phyloP scores from a whole-genome alignment of 345 rosid species.

The Populus alba region DNA sequence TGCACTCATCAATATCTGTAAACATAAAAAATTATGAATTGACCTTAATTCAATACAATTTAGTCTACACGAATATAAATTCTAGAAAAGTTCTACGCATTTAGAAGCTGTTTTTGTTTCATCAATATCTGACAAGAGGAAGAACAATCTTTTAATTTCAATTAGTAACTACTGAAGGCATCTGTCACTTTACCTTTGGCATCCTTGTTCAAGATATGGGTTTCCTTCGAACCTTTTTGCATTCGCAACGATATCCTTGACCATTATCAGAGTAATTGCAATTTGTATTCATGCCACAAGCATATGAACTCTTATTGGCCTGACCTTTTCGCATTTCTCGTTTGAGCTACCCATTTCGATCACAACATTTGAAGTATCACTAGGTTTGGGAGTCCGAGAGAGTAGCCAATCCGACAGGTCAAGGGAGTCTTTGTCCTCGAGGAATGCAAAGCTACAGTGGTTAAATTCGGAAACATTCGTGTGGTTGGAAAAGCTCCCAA shows the following conservation, averaged over 20 bases:
- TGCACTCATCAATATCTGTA: no score
- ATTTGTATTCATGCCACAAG: constrained; percentile 3
- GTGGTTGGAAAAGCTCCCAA: background rate
- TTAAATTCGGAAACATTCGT: background rate
- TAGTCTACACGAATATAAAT: no score
- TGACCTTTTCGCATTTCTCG: background rate
- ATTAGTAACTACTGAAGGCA: background rate
- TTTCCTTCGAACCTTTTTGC: constrained; percentile 19
- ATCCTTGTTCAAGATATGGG: constrained; percentile 10
- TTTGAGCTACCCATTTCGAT: constrained; percentile 14
- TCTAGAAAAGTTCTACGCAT: no score
- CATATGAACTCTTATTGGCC: background rate
- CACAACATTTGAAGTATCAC: background rate
- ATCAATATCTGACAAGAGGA: no score
- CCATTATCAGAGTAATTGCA: background rate
- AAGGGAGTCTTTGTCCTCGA: constrained; percentile 10
- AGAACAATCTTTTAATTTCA: background rate
- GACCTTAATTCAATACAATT: no score
- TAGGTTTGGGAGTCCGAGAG: background rate
- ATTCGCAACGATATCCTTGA: constrained; percentile 8
- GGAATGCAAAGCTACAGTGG: constrained; percentile 13
- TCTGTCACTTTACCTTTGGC: constrained; percentile 12
- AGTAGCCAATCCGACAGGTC: background rate
- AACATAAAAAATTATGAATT: no score
- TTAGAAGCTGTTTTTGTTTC: no score